Percentiles rank a stretch among this genome's conserved stretches.
phyloP scores from a whole-genome alignment of 345 rosid species.

The Rhodamnia rubescens region DNA sequence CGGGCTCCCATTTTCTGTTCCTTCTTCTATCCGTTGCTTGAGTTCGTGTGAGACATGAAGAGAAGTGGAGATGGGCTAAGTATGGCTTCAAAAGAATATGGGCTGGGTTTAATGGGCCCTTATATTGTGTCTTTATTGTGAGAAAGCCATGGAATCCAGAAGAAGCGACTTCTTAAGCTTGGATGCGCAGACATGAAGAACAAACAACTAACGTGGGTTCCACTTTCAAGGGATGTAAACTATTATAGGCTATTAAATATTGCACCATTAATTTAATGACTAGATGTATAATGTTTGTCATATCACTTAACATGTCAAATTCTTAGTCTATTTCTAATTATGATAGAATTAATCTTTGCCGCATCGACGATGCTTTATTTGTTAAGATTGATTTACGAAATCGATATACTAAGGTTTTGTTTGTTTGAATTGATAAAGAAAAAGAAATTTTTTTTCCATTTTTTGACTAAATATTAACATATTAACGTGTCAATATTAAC shows the following conservation, averaged over 20 bases:
- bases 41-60: no score
- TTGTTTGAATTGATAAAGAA: background rate
- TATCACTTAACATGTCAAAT: background rate
- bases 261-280: background rate
- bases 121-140: background rate
- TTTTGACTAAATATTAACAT: background rate
- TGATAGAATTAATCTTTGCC: background rate
- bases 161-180: background rate
- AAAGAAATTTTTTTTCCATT: background rate
- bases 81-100: no score
- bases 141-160: background rate
- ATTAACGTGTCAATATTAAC: background rate
- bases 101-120: no score
- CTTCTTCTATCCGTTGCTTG: no score
- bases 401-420: background rate
- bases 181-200: background rate
- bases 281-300: background rate
- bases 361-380: background rate
- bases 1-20: no score
- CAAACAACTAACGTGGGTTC: no score
- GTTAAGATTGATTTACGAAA: background rate
- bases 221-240: background rate
- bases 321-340: background rate
- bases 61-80: no score
- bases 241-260: background rate